Evolutionary conservation across 352 stramenopile genomes (phyloP).

Genomic region (Globisporangium orthogonon): DNA sequence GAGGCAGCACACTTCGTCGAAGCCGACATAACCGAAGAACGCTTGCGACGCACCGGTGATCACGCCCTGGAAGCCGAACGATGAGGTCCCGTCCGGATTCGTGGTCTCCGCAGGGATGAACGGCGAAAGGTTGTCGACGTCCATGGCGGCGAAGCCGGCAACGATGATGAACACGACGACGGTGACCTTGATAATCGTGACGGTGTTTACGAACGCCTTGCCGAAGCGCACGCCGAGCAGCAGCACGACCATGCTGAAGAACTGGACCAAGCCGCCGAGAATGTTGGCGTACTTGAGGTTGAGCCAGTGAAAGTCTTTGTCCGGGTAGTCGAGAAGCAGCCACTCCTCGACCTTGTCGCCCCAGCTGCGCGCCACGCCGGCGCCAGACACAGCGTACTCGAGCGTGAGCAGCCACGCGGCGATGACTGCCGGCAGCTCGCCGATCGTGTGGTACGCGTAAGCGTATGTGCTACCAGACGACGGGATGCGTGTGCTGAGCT

Average conservation of each 20-base stretch:
- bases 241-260: constrained; percentile 57
- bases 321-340: constrained; percentile 30
- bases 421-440: constrained; percentile 86
- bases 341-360: constrained; percentile 85
- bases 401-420: constrained; percentile 80
- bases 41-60: constrained; percentile 78
- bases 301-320: constrained; percentile 38
- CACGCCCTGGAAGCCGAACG: constrained; percentile 57
- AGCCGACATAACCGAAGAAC: constrained; percentile 93
- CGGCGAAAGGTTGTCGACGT: constrained; percentile 77
- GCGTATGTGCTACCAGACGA: constrained; percentile 87
- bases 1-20: constrained; percentile 92
- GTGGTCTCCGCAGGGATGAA: constrained; percentile 49
- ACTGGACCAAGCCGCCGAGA: constrained; percentile 48
- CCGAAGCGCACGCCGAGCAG: constrained; percentile 76
- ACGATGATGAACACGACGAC: constrained; percentile 90
- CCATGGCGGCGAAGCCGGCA: constrained; percentile 71
- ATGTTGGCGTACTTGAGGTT: constrained; percentile 49
- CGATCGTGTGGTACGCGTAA: constrained; percentile 88
- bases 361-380: constrained; percentile 90
- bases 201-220: constrained; percentile 84
- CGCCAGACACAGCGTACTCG: constrained; percentile 86
- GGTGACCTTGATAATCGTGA: constrained; percentile 63
- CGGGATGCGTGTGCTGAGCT: constrained; percentile 75
- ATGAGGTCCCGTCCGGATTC: constrained; percentile 16